phyloP scores from a whole-genome alignment of 2,329 filamentous ascomycete genomes.

The Macrophomina tecta region DNA sequence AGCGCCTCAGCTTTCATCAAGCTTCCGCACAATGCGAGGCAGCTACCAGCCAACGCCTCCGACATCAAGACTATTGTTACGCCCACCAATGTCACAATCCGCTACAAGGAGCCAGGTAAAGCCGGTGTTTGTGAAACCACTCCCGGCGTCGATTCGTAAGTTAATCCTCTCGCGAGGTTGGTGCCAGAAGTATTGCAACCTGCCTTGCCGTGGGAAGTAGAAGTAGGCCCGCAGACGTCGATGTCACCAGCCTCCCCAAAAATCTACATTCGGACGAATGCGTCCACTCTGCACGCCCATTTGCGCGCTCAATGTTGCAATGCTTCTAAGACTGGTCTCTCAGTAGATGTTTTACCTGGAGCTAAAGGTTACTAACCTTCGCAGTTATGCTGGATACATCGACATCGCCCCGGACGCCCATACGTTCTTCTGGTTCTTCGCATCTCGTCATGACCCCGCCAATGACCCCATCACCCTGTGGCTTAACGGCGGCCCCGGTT shows the following conservation, averaged over 20 bases:
- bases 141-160: constrained; percentile 54
- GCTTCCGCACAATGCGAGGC: constrained; percentile 22
- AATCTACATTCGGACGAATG: too few relatives aligned
- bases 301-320: too few relatives aligned
- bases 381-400: constrained; percentile 51
- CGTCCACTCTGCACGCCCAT: too few relatives aligned
- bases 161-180: not conserved
- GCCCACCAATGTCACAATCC: constrained; percentile 53
- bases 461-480: constrained; percentile 58
- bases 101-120: constrained; percentile 59
- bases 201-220: too few relatives aligned
- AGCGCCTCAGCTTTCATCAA: constrained; percentile 15
- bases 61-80: constrained; percentile 54
- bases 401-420: constrained; percentile 47
- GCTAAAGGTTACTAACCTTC: too few relatives aligned
- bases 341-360: too few relatives aligned
- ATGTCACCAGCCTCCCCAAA: too few relatives aligned
- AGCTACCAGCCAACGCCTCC: constrained; percentile 48
- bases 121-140: constrained; percentile 59
- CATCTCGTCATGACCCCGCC: constrained; percentile 54
- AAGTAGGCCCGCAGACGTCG: too few relatives aligned
- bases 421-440: constrained; percentile 59
- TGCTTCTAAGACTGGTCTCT: too few relatives aligned
- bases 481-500: constrained; percentile 62
- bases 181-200: too few relatives aligned